Evolutionary conservation across 2,329 filamentous ascomycete species (phyloP).

Genomic region (Exophiala viscosa): DNA sequence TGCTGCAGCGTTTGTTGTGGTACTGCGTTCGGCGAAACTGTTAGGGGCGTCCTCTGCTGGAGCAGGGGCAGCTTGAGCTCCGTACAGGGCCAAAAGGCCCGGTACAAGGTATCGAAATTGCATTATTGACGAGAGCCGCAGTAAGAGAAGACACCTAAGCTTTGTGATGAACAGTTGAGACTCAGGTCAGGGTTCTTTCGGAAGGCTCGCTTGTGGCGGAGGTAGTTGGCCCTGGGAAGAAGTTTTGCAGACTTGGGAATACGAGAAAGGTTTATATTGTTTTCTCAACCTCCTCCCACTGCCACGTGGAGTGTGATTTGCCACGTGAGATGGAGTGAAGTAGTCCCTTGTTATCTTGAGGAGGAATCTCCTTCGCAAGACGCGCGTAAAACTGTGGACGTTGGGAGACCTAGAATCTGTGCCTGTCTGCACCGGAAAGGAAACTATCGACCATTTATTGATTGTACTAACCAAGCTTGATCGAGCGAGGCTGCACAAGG

Average conservation of each 20-base stretch:
- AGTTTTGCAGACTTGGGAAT: not conserved
- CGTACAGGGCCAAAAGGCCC: constrained; percentile 14
- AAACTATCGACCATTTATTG: constrained; percentile 8
- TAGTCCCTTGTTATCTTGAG: not conserved
- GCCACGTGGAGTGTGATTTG: constrained; percentile 10
- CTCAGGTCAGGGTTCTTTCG: constrained; percentile 6
- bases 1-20: constrained; percentile 3
- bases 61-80: constrained; percentile 9
- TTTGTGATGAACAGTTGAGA: constrained; percentile 8
- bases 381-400: not conserved
- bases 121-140: constrained; percentile 6
- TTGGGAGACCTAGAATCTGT: constrained; percentile 5
- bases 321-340: constrained; percentile 13
- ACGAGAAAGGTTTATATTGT: constrained; percentile 3
- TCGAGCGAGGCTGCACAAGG: not conserved
- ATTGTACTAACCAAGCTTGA: constrained; percentile 1
- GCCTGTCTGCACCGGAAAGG: not conserved
- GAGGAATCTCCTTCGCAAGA: not conserved
- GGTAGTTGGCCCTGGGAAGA: constrained; percentile 6
- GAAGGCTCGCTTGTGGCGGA: constrained; percentile 9
- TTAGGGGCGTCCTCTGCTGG: constrained; percentile 1
- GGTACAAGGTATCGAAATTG: constrained; percentile 14
- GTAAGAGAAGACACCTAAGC: not conserved
- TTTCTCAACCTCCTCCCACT: not conserved
- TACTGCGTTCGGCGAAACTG: constrained; percentile 10